phyloP scores from a whole-genome alignment of 495 filamentous ascomycete species.

The Podospora conica region DNA sequence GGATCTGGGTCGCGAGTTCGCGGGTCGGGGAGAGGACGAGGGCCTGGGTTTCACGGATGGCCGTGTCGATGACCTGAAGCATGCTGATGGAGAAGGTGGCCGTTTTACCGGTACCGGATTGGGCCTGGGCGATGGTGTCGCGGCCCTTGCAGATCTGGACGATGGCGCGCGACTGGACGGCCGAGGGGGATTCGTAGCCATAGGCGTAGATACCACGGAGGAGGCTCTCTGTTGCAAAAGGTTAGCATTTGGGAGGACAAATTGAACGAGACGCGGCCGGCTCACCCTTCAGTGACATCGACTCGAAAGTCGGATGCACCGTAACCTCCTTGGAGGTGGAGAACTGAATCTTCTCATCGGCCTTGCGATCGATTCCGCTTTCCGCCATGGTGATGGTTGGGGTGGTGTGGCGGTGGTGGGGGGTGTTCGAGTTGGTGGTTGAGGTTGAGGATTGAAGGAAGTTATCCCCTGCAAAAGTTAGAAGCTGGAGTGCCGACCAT shows the following conservation, averaged over 20 bases:
- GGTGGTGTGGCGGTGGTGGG: neutral
- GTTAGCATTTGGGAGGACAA: neutral
- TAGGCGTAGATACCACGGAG: conserved; percentile 98
- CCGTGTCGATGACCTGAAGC: conserved; percentile 93
- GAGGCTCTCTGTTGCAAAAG: conserved; percentile 61
- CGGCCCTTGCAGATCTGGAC: conserved; percentile 98
- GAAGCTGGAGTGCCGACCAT: conserved; percentile 4
- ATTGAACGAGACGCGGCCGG: neutral
- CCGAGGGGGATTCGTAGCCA: conserved; percentile 94
- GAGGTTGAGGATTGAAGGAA: neutral
- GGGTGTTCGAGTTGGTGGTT: conserved; percentile 4
- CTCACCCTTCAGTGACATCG: conserved; percentile 61
- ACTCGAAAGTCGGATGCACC: conserved; percentile 59
- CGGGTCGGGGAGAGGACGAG: conserved; percentile 95
- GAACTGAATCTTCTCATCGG: conserved; percentile 97
- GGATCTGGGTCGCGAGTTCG: conserved; percentile 97
- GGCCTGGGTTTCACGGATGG: conserved; percentile 90
- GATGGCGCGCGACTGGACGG: conserved; percentile 94
- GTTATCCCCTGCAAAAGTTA: neutral
- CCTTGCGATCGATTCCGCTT: conserved; percentile 75
- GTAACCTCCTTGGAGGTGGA: conserved; percentile 95
- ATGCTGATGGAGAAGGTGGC: conserved; percentile 98
- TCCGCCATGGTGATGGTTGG: conserved; percentile 68
- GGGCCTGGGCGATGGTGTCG: conserved; percentile 98
- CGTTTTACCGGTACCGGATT: conserved; percentile 99